Evolutionary conservation across 805 yeast species (phyloP).

Genomic region (Barnettozyma salicaria): DNA sequence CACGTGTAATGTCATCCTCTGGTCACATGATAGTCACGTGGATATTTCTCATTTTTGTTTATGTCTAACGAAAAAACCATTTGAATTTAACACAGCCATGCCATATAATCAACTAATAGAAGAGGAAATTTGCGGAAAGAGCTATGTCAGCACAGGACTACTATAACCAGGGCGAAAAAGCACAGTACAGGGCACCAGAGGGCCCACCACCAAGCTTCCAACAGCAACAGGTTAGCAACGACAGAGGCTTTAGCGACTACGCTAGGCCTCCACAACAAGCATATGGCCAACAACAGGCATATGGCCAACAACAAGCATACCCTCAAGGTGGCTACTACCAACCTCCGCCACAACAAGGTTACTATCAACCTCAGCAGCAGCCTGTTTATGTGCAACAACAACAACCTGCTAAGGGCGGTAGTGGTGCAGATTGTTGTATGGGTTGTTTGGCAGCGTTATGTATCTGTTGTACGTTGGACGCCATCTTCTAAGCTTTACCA

Average conservation of each 20-base stretch:
- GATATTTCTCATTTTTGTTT: no score
- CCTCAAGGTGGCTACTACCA: conserved; percentile 31
- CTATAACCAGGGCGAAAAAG: conserved; percentile 18
- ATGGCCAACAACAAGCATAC: conserved; percentile 17
- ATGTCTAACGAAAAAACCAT: no score
- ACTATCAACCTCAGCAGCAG: conserved; percentile 42
- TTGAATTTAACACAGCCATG: background rate
- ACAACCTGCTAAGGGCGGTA: conserved; percentile 29
- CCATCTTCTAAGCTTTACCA: conserved; percentile 36
- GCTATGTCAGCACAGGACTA: conserved; percentile 26
- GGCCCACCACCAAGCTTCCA: conserved; percentile 16
- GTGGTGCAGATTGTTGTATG: conserved; percentile 39
- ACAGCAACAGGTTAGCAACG: conserved; percentile 9
- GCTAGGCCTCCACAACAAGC: conserved; percentile 18
- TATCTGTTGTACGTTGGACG: conserved; percentile 50
- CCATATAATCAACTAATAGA: background rate
- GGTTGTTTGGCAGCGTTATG: conserved; percentile 52
- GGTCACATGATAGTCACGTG: no score
- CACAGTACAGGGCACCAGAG: conserved; percentile 18
- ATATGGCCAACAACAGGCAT: conserved; percentile 10
- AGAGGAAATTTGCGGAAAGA: background rate
- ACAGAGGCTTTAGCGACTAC: conserved; percentile 22
- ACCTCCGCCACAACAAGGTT: conserved; percentile 35
- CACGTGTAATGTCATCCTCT: no score
- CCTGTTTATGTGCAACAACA: conserved; percentile 50